These are phyloP conservation scores for Epichloe scottii DNA, from an alignment of 2,329 filamentous ascomycete genomes.

Conservation along the genomic window DNA sequence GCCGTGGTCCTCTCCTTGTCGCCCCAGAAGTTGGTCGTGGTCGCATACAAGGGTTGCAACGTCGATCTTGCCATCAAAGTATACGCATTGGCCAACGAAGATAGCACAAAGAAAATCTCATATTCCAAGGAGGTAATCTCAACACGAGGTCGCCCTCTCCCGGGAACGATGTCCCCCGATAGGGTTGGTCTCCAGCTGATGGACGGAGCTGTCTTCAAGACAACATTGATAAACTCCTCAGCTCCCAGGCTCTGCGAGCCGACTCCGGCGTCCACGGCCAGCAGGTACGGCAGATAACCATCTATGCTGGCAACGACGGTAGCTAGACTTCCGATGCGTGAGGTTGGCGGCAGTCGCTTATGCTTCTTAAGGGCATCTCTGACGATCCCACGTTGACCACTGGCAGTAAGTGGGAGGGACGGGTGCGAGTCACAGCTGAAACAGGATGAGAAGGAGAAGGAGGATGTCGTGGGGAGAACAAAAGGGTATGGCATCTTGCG, in stretches of 20 bases:
- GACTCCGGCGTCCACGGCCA: slow-evolving; percentile 65
- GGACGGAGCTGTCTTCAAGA: slow-evolving; percentile 45
- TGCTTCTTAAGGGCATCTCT: slow-evolving; percentile 77
- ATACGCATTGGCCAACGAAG: slow-evolving; percentile 64
- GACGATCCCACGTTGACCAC: slow-evolving; percentile 72
- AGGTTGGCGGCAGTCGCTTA: slow-evolving; percentile 66
- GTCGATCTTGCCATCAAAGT: slow-evolving; percentile 59
- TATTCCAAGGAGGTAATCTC: slow-evolving; percentile 65
- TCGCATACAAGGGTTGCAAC: slow-evolving; percentile 61
- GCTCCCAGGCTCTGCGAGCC: slow-evolving; percentile 28
- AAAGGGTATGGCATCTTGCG: slow-evolving; percentile 78
- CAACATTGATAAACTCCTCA: slow-evolving; percentile 54
- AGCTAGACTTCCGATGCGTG: slow-evolving; percentile 58
- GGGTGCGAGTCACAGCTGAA: slow-evolving; percentile 76
- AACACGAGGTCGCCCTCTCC: slow-evolving; percentile 52
- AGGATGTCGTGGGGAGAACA: slow-evolving; percentile 75
- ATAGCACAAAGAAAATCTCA: slow-evolving; percentile 69
- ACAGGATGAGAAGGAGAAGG: slow-evolving; percentile 66
- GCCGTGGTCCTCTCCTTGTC: slow-evolving; percentile 55
- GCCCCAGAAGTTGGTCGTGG: slow-evolving; percentile 45
- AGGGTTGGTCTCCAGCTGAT: slow-evolving; percentile 82
- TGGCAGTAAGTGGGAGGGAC: slow-evolving; percentile 70
- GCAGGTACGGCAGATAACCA: slow-evolving; percentile 71
- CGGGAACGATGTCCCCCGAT: slow-evolving; percentile 48
- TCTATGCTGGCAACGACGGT: slow-evolving; percentile 57